A percentile compares a stretch with the other conserved stretches of the same genome.
Evolutionary conservation across 768 basidiomycete species (phyloP).

Genomic region (Tylopilus rubrobrunneus): DNA sequence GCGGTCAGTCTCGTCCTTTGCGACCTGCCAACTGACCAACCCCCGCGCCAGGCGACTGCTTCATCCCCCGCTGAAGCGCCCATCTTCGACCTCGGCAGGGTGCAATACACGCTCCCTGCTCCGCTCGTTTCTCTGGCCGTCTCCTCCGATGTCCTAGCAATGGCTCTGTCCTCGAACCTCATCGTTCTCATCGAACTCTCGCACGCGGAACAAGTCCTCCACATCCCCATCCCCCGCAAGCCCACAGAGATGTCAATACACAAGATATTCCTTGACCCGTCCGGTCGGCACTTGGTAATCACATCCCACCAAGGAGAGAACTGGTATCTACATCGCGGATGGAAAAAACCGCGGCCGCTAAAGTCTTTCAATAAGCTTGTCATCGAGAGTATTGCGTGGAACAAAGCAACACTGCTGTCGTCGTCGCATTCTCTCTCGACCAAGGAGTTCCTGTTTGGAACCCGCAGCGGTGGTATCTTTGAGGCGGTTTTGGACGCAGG

Average conservation of each 20-base stretch:
- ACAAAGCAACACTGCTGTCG: slow-evolving; percentile 61
- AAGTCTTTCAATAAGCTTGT: slow-evolving; percentile 76
- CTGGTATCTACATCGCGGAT: slow-evolving; percentile 81
- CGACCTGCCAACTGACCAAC: slow-evolving; percentile 6
- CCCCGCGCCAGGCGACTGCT: slow-evolving; percentile 28
- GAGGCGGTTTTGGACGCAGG: slow-evolving; percentile 88
- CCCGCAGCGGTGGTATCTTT: slow-evolving; percentile 79
- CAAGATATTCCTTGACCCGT: slow-evolving; percentile 89
- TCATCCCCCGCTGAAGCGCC: slow-evolving; percentile 42
- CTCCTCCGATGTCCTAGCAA: slow-evolving; percentile 81
- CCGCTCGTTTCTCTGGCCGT: slow-evolving; percentile 80
- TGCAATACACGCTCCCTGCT: slow-evolving; percentile 86
- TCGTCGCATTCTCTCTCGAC: slow-evolving; percentile 70
- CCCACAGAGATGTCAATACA: slow-evolving; percentile 71
- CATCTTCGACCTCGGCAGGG: slow-evolving; percentile 80
- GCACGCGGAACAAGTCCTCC: slow-evolving; percentile 80
- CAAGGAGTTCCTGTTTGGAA: slow-evolving; percentile 83
- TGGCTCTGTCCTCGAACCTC: slow-evolving; percentile 73
- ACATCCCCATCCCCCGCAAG: slow-evolving; percentile 73
- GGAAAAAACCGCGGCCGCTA: slow-evolving; percentile 79
- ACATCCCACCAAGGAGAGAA: slow-evolving; percentile 88
- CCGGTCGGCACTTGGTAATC: slow-evolving; percentile 85
- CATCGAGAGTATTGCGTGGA: slow-evolving; percentile 93
- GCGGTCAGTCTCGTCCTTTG: slow-evolving; percentile 8
- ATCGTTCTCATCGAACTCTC: slow-evolving; percentile 89